phyloP scores from a whole-genome alignment of 768 basidiomycete genomes.

The Leccinum subgranulosum region DNA sequence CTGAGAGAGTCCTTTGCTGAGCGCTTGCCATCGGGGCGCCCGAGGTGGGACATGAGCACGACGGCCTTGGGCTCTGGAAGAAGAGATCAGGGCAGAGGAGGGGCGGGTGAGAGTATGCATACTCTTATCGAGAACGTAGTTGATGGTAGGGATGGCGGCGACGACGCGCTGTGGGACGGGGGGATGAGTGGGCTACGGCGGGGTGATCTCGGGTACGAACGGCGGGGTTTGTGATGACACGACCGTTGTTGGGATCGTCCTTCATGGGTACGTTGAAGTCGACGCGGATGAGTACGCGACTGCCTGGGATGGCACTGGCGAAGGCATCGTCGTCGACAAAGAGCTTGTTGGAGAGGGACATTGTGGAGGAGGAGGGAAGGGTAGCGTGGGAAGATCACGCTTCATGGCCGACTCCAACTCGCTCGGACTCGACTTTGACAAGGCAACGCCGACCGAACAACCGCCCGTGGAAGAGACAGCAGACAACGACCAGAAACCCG shows the following conservation, averaged over 20 bases:
- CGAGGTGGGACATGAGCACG: conserved; percentile 96
- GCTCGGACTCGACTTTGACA: conserved; percentile 68
- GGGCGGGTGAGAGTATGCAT: conserved; percentile 3
- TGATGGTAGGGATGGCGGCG: conserved; percentile 92
- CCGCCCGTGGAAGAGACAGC: conserved; percentile 5
- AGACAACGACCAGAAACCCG: conserved; percentile 26
- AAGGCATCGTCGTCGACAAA: conserved; percentile 77
- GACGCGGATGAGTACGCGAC: conserved; percentile 90
- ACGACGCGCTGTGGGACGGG: conserved; percentile 75
- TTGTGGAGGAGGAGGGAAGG: conserved; percentile 24
- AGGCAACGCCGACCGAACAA: conserved; percentile 15
- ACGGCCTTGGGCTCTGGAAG: conserved; percentile 70
- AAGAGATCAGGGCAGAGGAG: background rate
- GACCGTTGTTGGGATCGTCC: conserved; percentile 62
- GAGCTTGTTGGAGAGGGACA: conserved; percentile 96
- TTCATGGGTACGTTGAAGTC: conserved; percentile 96
- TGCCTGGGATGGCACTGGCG: conserved; percentile 63
- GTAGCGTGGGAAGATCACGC: conserved; percentile 19
- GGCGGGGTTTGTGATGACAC: conserved; percentile 95
- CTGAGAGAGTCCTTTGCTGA: conserved; percentile 87
- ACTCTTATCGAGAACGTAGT: conserved; percentile 89
- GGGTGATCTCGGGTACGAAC: conserved; percentile 47
- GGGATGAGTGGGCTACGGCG: conserved; percentile 4
- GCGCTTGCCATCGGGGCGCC: conserved; percentile 91
- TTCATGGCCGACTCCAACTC: conserved; percentile 54